phyloP scores from a whole-genome alignment of 2,329 filamentous ascomycete species.

The Arthrinium puccinioides region DNA sequence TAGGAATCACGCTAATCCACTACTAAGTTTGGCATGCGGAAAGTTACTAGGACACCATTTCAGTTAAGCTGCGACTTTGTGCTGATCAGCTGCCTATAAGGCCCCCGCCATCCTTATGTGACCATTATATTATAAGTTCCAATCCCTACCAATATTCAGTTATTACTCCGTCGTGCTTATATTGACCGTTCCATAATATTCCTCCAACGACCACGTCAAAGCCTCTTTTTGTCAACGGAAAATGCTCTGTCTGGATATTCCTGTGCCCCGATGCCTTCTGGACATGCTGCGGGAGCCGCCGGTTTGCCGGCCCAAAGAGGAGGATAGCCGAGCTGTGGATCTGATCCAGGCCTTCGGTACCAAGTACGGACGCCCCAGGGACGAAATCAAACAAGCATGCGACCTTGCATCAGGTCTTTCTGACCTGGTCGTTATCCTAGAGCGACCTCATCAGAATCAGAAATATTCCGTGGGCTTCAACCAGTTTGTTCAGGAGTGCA shows the following conservation, averaged over 20 bases:
- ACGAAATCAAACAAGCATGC: background rate
- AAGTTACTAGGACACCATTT: no score
- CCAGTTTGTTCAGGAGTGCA: background rate
- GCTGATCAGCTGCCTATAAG: no score
- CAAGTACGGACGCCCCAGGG: background rate
- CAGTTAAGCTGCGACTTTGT: no score
- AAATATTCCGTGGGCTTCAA: background rate
- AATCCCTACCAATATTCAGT: no score
- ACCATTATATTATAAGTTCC: no score
- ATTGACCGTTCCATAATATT: no score
- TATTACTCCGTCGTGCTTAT: no score
- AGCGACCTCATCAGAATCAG: background rate
- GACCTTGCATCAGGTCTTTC: background rate
- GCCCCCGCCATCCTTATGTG: no score
- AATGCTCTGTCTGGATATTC: background rate
- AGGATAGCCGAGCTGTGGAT: background rate
- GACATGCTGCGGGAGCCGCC: background rate
- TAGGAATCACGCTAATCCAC: no score
- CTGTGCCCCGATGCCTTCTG: background rate
- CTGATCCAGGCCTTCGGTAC: background rate
- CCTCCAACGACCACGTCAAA: no score
- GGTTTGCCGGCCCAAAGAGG: background rate
- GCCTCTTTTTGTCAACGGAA: no score
- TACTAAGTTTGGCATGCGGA: no score
- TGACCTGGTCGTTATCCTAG: background rate